These are phyloP conservation scores for Podospora comata DNA, from an alignment of 495 filamentous ascomycete species.

Conservation along the genomic window DNA sequence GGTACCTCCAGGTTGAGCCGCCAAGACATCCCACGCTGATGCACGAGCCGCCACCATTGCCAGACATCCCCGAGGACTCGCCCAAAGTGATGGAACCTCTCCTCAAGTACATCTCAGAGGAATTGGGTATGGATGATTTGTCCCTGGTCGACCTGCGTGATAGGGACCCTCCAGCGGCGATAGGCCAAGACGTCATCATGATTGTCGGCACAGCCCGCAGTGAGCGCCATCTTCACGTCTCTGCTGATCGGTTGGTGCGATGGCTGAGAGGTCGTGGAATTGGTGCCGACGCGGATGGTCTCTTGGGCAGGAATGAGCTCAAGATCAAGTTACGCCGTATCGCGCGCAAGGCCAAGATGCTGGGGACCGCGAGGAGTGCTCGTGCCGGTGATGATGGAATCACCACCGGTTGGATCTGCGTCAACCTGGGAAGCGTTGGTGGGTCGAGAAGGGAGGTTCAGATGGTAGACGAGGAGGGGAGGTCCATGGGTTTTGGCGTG, in stretches of 20 bases:
- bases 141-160: conserved; percentile 74
- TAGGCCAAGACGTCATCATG: conserved; percentile 89
- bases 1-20: conserved; percentile 80
- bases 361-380: conserved; percentile 51
- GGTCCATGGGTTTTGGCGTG: conserved; percentile 74
- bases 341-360: conserved; percentile 70
- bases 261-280: conserved; percentile 78
- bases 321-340: conserved; percentile 81
- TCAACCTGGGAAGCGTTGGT: conserved; percentile 74
- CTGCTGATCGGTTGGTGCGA: conserved; percentile 81
- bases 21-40: conserved; percentile 50
- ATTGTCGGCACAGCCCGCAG: conserved; percentile 88
- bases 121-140: conserved; percentile 78
- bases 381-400: conserved; percentile 72
- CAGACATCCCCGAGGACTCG: conserved; percentile 68
- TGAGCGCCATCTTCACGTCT: conserved; percentile 89
- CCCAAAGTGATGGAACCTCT: conserved; percentile 70
- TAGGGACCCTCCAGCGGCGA: conserved; percentile 78
- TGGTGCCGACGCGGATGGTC: conserved; percentile 74
- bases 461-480: conserved; percentile 41
- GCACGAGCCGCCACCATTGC: conserved; percentile 62
- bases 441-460: conserved; percentile 42
- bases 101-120: conserved; percentile 72
- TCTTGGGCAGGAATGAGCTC: conserved; percentile 85
- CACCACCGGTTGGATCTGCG: conserved; percentile 91